Conservation (phyloP, 1,139 yeast genomes). For the Meyerozyma smithsonii region DNA sequence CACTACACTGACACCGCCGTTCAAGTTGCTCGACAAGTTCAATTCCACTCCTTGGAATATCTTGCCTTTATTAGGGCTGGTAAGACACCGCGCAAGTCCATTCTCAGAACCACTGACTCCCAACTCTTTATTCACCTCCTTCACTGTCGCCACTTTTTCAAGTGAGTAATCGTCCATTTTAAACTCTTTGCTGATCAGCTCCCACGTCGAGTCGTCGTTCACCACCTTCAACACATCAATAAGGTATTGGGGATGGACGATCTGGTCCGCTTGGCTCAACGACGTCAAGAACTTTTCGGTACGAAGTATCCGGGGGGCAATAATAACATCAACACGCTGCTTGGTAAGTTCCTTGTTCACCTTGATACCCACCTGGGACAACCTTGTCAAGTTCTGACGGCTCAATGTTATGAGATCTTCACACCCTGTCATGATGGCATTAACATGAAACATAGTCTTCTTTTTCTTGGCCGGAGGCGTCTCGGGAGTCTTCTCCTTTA, state of each 20-base stretch:
- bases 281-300: slow-evolving; percentile 77
- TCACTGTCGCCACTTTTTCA: slow-evolving; percentile 27
- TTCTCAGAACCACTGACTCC: slow-evolving; percentile 18
- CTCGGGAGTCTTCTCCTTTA: slow-evolving; percentile 4
- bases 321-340: slow-evolving; percentile 39
- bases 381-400: slow-evolving; percentile 27
- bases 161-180: slow-evolving; percentile 30
- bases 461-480: slow-evolving; percentile 3
- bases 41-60: slow-evolving; percentile 45
- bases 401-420: slow-evolving; percentile 39
- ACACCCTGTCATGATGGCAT: slow-evolving; percentile 63
- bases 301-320: slow-evolving; percentile 76
- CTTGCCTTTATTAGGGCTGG: slow-evolving; percentile 27
- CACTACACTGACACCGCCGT: slow-evolving; percentile 65
- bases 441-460: slow-evolving; percentile 14
- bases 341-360: slow-evolving; percentile 33
- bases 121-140: slow-evolving; percentile 30
- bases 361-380: slow-evolving; percentile 33
- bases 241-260: slow-evolving; percentile 47
- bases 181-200: slow-evolving; percentile 18
- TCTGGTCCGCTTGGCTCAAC: slow-evolving; percentile 29
- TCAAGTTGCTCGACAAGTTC: slow-evolving; percentile 56
- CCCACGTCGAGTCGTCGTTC: slow-evolving; percentile 15
- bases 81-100: slow-evolving; percentile 18
- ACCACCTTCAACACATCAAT: slow-evolving; percentile 33